A percentile compares a stretch with the other conserved stretches of the same genome.
These are phyloP conservation scores for Cercospora zeae-maydis DNA, from an alignment of 2,329 filamentous ascomycete species.

Conservation along the genomic window DNA sequence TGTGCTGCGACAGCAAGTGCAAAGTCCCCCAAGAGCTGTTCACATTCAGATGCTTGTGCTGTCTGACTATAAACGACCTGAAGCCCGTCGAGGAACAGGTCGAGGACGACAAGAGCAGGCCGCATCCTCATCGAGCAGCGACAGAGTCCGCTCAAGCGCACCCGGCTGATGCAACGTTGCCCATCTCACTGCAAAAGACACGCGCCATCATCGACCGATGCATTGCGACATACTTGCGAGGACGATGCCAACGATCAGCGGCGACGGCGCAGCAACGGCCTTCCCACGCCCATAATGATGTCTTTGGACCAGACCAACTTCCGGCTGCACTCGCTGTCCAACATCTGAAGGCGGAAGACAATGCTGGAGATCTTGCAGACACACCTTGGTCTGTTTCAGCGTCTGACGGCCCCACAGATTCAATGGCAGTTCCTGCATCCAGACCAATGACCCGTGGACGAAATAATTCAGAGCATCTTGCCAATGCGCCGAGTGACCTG, in stretches of 20 bases:
- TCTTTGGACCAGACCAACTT: slow-evolving; percentile 18
- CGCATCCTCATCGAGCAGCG: slow-evolving; percentile 18
- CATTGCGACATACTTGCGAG: slow-evolving; percentile 49
- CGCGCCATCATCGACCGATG: slow-evolving; percentile 56
- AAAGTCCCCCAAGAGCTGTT: slow-evolving; percentile 71
- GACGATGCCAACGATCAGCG: slow-evolving; percentile 24
- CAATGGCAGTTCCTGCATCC: slow-evolving; percentile 6
- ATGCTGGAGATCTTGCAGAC: slow-evolving; percentile 18
- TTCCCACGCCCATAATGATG: slow-evolving; percentile 5
- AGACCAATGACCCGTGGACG: slow-evolving; percentile 29
- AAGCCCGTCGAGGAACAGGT: slow-evolving; percentile 30
- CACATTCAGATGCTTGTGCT: slow-evolving; percentile 78
- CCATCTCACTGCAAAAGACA: slow-evolving; percentile 56
- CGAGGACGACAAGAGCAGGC: slow-evolving; percentile 21
- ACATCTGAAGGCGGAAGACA: neutral
- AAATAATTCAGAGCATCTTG: slow-evolving; percentile 28
- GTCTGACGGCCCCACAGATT: slow-evolving; percentile 19
- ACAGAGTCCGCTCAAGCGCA: slow-evolving; percentile 19
- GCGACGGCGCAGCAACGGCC: slow-evolving; percentile 6
- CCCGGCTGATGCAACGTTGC: neutral
- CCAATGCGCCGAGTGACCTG: slow-evolving; percentile 25
- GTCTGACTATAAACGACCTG: slow-evolving; percentile 80
- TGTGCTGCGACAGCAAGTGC: slow-evolving; percentile 79
- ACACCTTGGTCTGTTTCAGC: slow-evolving; percentile 29
- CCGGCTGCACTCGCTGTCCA: slow-evolving; percentile 10